Evolutionary conservation across 495 filamentous ascomycete genomes (phyloP).

Genomic region (Rusavskia elegans): DNA sequence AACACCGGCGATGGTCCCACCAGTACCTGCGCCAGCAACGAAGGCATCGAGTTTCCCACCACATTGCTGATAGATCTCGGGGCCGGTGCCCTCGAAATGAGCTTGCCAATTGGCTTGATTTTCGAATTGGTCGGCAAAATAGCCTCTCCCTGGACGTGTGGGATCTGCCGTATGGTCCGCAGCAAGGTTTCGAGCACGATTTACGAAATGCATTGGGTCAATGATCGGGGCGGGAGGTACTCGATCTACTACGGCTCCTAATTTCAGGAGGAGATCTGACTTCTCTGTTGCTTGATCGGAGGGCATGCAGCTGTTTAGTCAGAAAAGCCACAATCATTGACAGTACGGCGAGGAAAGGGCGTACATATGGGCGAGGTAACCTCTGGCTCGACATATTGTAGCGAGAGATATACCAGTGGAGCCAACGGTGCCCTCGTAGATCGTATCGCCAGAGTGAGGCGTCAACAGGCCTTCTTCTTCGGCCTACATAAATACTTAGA

Average conservation of each 20-base stretch:
- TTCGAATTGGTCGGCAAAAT: conserved; percentile 97
- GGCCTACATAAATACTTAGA: conserved; percentile 30
- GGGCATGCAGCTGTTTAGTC: conserved; percentile 61
- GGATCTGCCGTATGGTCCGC: conserved; percentile 48
- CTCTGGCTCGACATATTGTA: conserved; percentile 68
- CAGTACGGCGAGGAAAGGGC: conserved; percentile 3
- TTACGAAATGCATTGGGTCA: conserved; percentile 84
- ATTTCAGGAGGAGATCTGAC: conserved; percentile 68
- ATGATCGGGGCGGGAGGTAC: conserved; percentile 86
- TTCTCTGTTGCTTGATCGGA: conserved; percentile 84
- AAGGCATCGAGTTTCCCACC: conserved; percentile 70
- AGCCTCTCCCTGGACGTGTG: conserved; percentile 37
- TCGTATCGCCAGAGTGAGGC: conserved; percentile 72
- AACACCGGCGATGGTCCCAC: conserved; percentile 83
- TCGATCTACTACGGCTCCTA: conserved; percentile 79
- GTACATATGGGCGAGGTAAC: conserved; percentile 83
- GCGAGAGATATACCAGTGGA: conserved; percentile 90
- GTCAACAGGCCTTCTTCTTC: conserved; percentile 62
- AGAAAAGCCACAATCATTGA: no score
- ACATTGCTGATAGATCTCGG: conserved; percentile 74
- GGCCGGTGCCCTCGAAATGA: conserved; percentile 69
- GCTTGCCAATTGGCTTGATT: conserved; percentile 72
- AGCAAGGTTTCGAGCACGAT: conserved; percentile 68
- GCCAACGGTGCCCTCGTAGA: conserved; percentile 96
- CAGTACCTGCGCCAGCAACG: conserved; percentile 88